phyloP scores from a whole-genome alignment of 441 rosid species.

The Flueggea neowawraea region DNA sequence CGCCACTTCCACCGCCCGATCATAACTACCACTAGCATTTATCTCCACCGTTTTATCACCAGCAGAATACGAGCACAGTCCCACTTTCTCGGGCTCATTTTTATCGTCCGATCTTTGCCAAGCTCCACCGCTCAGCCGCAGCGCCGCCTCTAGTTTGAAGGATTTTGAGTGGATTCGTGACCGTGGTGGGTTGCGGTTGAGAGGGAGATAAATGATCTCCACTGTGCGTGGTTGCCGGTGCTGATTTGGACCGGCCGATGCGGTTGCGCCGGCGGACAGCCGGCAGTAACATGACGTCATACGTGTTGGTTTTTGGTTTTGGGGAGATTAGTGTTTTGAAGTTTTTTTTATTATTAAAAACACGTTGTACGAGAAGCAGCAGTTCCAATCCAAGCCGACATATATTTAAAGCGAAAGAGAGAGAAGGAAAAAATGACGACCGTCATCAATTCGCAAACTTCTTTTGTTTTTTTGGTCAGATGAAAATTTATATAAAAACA shows the following conservation, averaged over 20 bases:
- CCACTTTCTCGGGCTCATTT: conserved; percentile 22
- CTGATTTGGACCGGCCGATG: conserved; percentile 14
- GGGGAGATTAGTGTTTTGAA: too few species aligned
- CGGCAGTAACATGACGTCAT: conserved; percentile 60
- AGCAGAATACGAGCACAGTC: conserved; percentile 34
- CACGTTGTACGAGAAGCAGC: too few species aligned
- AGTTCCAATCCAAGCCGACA: too few species aligned
- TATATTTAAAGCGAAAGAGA: too few species aligned
- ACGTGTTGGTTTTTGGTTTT: not conserved
- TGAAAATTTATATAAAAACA: too few species aligned
- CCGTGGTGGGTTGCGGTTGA: conserved; percentile 14
- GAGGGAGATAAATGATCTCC: conserved; percentile 23
- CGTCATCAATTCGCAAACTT: too few species aligned
- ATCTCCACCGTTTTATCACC: conserved; percentile 22
- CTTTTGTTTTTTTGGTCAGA: too few species aligned
- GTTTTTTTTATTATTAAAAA: too few species aligned
- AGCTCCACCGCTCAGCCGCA: not conserved
- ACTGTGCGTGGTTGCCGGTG: conserved; percentile 17
- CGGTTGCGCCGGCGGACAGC: conserved; percentile 28
- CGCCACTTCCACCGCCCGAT: conserved; percentile 43
- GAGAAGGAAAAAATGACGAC: too few species aligned
- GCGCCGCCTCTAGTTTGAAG: not conserved
- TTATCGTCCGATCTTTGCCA: conserved; percentile 6
- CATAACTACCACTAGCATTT: conserved; percentile 12
- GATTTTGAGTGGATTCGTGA: not conserved